A percentile compares a stretch with the other conserved stretches of the same genome.
phyloP scores from a whole-genome alignment of 2,329 filamentous ascomycete species.

The Pseudogymnoascus destructans region DNA sequence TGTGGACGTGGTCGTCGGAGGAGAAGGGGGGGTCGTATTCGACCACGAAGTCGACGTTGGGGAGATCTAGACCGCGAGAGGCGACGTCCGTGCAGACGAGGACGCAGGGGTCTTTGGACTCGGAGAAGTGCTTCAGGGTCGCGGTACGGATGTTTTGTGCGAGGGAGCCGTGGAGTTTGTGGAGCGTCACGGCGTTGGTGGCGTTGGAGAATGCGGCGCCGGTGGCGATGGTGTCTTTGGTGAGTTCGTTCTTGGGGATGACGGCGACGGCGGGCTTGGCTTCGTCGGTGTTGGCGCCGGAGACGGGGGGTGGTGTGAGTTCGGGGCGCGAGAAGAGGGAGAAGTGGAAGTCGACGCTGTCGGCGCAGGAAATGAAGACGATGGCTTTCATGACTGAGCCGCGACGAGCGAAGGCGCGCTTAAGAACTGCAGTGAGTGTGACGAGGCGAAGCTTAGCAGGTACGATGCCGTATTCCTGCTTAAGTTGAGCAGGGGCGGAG shows the following conservation, averaged over 20 bases:
- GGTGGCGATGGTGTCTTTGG: conserved; percentile 50
- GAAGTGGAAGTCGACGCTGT: conserved; percentile 95
- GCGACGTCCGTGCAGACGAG: conserved; percentile 92
- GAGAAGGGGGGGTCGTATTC: conserved; percentile 96
- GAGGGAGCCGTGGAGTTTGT: conserved; percentile 85
- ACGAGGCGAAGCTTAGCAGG: conserved; percentile 86
- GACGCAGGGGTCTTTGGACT: conserved; percentile 60
- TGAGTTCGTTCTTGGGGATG: conserved; percentile 26
- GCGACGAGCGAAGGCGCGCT: conserved; percentile 74
- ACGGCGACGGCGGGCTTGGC: conserved; percentile 22
- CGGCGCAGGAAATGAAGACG: conserved; percentile 90
- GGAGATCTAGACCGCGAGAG: conserved; percentile 87
- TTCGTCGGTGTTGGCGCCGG: conserved; percentile 19
- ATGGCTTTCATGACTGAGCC: conserved; percentile 95
- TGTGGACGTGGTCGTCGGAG: conserved; percentile 84
- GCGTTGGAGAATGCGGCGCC: conserved; percentile 61
- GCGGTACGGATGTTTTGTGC: conserved; percentile 76
- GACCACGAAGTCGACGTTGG: conserved; percentile 85
- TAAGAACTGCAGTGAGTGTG: conserved; percentile 70
- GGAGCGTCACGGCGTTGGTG: conserved; percentile 65
- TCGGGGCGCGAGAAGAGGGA: conserved; percentile 49
- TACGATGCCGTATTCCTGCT: conserved; percentile 79
- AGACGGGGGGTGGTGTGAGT: conserved; percentile 14
- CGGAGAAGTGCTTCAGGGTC: conserved; percentile 69
- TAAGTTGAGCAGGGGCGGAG: conserved; percentile 79